Percentiles rank a stretch among this genome's conserved stretches.
Evolutionary conservation across 2,329 filamentous ascomycete species (phyloP).

Genomic region (Colletotrichum coccodes): DNA sequence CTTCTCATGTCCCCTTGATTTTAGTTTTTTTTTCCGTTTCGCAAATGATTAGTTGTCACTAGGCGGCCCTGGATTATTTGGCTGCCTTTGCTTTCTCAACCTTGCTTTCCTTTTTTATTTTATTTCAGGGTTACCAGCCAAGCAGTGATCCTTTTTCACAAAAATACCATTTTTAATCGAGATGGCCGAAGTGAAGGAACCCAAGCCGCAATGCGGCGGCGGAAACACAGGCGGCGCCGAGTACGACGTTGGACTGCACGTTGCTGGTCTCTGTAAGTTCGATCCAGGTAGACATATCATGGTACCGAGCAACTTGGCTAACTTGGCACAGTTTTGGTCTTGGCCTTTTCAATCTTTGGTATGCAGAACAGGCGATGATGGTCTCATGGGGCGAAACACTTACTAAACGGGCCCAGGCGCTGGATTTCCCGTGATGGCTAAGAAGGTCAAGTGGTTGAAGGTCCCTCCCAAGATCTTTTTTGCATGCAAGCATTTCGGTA

Average conservation of each 20-base stretch:
- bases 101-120: constrained; percentile 33
- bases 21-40: constrained; percentile 35
- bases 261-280: constrained; percentile 53
- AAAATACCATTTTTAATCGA: constrained; percentile 28
- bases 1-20: constrained; percentile 41
- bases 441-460: constrained; percentile 68
- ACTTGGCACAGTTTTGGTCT: constrained; percentile 48
- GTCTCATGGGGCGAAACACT: constrained; percentile 14
- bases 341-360: constrained; percentile 51
- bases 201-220: constrained; percentile 52
- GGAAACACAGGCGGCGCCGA: constrained; percentile 45
- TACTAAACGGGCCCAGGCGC: constrained; percentile 46
- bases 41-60: constrained; percentile 32
- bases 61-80: constrained; percentile 37
- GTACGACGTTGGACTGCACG: constrained; percentile 54
- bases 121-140: constrained; percentile 22
- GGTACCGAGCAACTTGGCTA: constrained; percentile 11
- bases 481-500: constrained; percentile 74
- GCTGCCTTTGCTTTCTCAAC: constrained; percentile 33
- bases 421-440: constrained; percentile 62
- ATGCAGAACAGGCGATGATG: constrained; percentile 23
- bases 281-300: neutral
- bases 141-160: constrained; percentile 22
- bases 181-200: constrained; percentile 41
- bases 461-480: constrained; percentile 68